Conservation (phyloP, 352 stramenopile species). For the Aphanomyces invadans region DNA sequence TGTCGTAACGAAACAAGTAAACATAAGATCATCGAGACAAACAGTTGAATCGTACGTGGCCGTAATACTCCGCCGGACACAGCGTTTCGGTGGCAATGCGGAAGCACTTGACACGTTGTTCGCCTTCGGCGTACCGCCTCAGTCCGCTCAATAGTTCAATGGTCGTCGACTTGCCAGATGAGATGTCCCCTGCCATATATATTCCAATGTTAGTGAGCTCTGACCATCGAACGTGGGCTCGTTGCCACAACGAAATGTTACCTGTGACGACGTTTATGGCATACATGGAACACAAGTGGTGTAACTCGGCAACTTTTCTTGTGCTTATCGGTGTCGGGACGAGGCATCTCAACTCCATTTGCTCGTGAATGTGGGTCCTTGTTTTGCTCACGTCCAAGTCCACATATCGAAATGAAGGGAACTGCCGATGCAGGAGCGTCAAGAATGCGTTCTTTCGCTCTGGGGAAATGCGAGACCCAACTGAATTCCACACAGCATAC, state of each 20-base stretch:
- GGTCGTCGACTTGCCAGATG: slow-evolving; percentile 53
- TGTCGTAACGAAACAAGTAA: slow-evolving; percentile 16
- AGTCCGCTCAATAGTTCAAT: slow-evolving; percentile 38
- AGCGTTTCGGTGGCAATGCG: slow-evolving; percentile 35
- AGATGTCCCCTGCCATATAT: slow-evolving; percentile 35
- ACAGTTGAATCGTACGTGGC: slow-evolving; percentile 30
- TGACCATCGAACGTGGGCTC: too few species aligned
- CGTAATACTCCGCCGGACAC: slow-evolving; percentile 46
- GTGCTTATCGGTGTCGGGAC: slow-evolving; percentile 33
- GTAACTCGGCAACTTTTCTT: slow-evolving; percentile 53
- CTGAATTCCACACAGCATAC: slow-evolving; percentile 4
- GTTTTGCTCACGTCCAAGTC: slow-evolving; percentile 29
- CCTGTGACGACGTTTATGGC: slow-evolving; percentile 34
- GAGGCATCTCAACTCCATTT: slow-evolving; percentile 28
- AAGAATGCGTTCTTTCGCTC: not conserved
- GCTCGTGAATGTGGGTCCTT: slow-evolving; percentile 29
- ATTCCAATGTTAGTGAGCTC: too few species aligned
- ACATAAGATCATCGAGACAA: not conserved
- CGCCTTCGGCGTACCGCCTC: slow-evolving; percentile 22
- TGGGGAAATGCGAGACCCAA: slow-evolving; percentile 11
- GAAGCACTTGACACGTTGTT: slow-evolving; percentile 9
- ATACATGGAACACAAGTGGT: slow-evolving; percentile 35
- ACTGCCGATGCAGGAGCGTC: not conserved
- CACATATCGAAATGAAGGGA: slow-evolving; percentile 6
- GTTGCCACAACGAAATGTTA: not conserved